Conservation (phyloP, 2,329 filamentous ascomycete species). For the Calonectria ilicicola region DNA sequence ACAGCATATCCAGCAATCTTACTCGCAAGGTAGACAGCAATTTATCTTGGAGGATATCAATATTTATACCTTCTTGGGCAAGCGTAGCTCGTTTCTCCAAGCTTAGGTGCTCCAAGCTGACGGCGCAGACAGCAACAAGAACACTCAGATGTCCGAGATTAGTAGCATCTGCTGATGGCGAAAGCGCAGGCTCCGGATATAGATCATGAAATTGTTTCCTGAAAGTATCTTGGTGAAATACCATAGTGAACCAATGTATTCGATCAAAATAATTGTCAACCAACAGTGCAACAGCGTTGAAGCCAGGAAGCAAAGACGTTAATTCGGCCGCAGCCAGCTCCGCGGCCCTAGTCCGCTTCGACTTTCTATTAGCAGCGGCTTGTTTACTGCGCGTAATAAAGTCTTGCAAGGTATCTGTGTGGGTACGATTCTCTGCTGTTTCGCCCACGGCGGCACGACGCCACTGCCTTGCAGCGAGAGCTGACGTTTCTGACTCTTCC, state of each 20-base stretch:
- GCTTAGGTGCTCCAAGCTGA: slow-evolving; percentile 26
- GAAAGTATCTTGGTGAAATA: slow-evolving; percentile 51
- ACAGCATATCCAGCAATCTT: slow-evolving; percentile 29
- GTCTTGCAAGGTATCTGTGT: not conserved
- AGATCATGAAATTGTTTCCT: slow-evolving; percentile 22
- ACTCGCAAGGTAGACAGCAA: slow-evolving; percentile 9
- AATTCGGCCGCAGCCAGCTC: slow-evolving; percentile 14
- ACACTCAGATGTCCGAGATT: slow-evolving; percentile 24
- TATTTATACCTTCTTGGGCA: not conserved
- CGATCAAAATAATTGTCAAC: slow-evolving; percentile 52
- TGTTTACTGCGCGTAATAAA: slow-evolving; percentile 6
- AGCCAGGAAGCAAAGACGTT: slow-evolving; percentile 33
- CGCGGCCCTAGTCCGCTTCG: not conserved
- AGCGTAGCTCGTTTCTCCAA: not conserved
- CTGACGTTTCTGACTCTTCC: slow-evolving; percentile 29
- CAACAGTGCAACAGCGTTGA: slow-evolving; percentile 39
- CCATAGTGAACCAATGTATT: slow-evolving; percentile 53
- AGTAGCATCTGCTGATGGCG: not conserved
- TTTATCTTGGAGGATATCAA: not conserved
- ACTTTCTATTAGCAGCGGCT: not conserved
- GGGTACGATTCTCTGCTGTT: not conserved
- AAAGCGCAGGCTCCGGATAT: not conserved
- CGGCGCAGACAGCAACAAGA: slow-evolving; percentile 26
- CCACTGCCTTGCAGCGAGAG: slow-evolving; percentile 24
- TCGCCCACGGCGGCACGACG: not conserved